Evolutionary conservation across 768 basidiomycete genomes (phyloP), one percentile per base, ranked within the genome.

Genomic region (Paxillus ammoniavirescens): DNA sequence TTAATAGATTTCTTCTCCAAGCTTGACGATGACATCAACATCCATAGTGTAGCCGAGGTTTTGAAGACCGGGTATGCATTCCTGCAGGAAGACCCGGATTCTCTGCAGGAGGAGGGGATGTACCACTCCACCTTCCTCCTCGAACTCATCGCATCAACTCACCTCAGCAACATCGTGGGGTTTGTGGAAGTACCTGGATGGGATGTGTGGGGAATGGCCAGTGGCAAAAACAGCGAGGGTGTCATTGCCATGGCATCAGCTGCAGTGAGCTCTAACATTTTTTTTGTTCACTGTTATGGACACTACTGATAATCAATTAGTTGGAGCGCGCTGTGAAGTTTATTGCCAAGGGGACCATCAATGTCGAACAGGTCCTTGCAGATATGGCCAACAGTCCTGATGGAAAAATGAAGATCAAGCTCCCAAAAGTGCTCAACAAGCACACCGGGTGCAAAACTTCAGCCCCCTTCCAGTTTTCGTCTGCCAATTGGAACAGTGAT

Each of bases 351-450:
- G 18, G 14, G 3, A 45, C 21, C 26, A 43, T 45, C 30, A 8
- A 23, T 43, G 21, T 48, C 8, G 23, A 50, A 26, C 14, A 41
- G 28, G 50, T 52, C 5, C 28, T 44, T n/a, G 43, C 47, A 13
- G 35, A 41, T 6, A 23, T 43, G 21, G 14, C 38, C 6, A 17
- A 36, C 15, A 31, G 23, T n/a, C 14, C 41, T 8, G 40, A 48
- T 4, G 5, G 40, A 13, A 44, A 48, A 40, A 49, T 47, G n/a
- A 26, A 42, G n/a, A 14, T 49, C 43, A 57, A 52, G 48, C 47
- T 57, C 2, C 12, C 48, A 5, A 49, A 54, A 18, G 47, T 53
- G 2, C 52, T 53, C 33, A 57, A 57, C 26, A 42, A 54, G 40
- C 41, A 13, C 10, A 57, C 56, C 6, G 45, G 55, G 10, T 26